Conservation (phyloP, 2,329 filamentous ascomycete genomes). For the Diaporthe longicolla region DNA sequence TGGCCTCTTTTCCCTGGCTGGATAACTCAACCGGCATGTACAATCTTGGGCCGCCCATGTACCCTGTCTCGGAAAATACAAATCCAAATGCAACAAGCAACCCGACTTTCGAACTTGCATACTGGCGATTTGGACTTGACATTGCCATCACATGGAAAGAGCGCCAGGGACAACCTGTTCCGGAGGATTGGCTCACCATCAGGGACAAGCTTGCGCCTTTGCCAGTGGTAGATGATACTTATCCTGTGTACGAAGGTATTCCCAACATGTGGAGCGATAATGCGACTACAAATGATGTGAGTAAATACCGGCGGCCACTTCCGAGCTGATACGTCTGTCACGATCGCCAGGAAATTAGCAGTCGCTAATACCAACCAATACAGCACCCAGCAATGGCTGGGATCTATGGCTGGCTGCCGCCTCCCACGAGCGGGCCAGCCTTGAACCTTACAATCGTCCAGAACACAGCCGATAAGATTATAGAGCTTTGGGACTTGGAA, state of each 20-base stretch:
- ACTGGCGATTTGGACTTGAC: conserved; percentile 73
- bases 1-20: conserved; percentile 70
- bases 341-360: background rate
- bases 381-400: conserved; percentile 58
- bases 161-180: conserved; percentile 59
- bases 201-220: conserved; percentile 67
- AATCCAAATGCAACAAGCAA: conserved; percentile 69
- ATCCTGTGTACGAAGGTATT: conserved; percentile 68
- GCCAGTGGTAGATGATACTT: conserved; percentile 64
- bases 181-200: conserved; percentile 62
- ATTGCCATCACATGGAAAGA: conserved; percentile 67
- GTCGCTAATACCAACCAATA: background rate
- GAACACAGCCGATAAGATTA: conserved; percentile 57
- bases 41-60: conserved; percentile 63
- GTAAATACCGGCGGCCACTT: background rate
- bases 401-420: conserved; percentile 60
- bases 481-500: conserved; percentile 55
- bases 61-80: conserved; percentile 69
- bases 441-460: conserved; percentile 54
- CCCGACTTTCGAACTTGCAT: conserved; percentile 72
- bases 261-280: conserved; percentile 58
- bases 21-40: conserved; percentile 66
- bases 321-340: background rate
- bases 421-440: conserved; percentile 52
- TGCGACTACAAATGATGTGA: conserved; percentile 54